A percentile compares a stretch with the other conserved stretches of the same genome.
These are phyloP conservation scores for Huiozyma sinensis DNA, from an alignment of 805 yeast species.

Conservation along the genomic window DNA sequence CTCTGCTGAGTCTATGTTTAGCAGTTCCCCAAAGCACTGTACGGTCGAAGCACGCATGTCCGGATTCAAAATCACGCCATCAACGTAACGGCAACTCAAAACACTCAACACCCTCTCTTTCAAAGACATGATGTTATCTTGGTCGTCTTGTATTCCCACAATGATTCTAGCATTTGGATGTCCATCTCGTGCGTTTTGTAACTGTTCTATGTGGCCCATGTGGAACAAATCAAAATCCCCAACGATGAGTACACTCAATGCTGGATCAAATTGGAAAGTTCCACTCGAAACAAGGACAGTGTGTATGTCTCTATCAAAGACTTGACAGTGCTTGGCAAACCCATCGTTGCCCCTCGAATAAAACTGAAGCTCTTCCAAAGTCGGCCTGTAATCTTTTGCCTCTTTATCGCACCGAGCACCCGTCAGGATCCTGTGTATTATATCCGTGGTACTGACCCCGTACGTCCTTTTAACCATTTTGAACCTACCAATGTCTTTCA, in stretches of 20 bases:
- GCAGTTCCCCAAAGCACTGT: background rate
- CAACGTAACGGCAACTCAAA: constrained; percentile 76
- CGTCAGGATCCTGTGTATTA: constrained; percentile 75
- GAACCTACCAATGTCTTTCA: constrained; percentile 78
- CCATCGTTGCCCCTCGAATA: constrained; percentile 65
- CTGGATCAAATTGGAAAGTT: constrained; percentile 6
- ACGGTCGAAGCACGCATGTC: background rate
- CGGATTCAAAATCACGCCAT: constrained; percentile 49
- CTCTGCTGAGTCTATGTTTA: background rate
- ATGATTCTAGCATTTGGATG: constrained; percentile 39
- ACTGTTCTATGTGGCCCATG: constrained; percentile 80
- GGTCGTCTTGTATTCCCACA: constrained; percentile 45
- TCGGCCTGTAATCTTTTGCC: constrained; percentile 5
- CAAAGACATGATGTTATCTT: constrained; percentile 61
- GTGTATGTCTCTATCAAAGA: constrained; percentile 38
- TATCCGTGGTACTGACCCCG: constrained; percentile 88
- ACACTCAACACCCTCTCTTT: constrained; percentile 82
- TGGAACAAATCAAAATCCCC: constrained; percentile 91
- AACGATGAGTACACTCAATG: constrained; percentile 30
- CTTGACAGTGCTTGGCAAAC: constrained; percentile 38
- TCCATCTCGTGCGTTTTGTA: constrained; percentile 35
- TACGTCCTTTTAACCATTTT: constrained; percentile 89
- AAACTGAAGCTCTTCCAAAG: constrained; percentile 20
- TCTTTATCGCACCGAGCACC: constrained; percentile 3
- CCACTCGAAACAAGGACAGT: constrained; percentile 21